Evolutionary conservation across 345 rosid species (phyloP).

Genomic region (Erucastrum elatum): DNA sequence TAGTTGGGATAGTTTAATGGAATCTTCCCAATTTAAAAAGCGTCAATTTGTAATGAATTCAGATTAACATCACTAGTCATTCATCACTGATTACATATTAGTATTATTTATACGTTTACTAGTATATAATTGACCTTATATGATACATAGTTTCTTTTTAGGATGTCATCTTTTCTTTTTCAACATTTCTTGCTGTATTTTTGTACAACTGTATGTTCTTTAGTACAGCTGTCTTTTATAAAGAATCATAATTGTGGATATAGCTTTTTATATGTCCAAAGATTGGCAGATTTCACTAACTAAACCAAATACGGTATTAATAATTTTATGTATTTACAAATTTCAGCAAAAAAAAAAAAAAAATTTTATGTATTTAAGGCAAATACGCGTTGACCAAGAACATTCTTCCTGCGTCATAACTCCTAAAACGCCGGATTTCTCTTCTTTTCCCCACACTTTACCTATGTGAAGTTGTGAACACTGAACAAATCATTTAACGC

Average conservation of each 20-base stretch:
- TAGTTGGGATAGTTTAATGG: too few species aligned
- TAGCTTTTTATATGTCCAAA: not conserved
- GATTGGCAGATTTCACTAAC: not conserved
- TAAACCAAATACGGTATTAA: not conserved
- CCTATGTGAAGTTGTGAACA: not conserved
- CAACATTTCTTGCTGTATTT: not conserved
- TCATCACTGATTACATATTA: not conserved
- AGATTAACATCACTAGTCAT: not conserved
- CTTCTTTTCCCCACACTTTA: not conserved
- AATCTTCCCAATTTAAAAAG: too few species aligned
- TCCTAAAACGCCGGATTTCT: not conserved
- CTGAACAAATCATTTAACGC: not conserved
- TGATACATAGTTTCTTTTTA: not conserved
- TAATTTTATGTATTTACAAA: too few species aligned
- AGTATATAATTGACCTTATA: not conserved
- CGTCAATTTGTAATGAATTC: too few species aligned
- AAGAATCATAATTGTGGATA: not conserved
- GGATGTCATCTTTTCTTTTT: not conserved
- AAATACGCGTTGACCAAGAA: constrained; percentile 4
- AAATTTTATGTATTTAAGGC: not conserved
- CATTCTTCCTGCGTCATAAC: not conserved
- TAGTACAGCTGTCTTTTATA: not conserved
- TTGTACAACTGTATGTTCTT: not conserved
- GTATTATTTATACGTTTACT: not conserved
- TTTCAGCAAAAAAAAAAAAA: too few species aligned